These are phyloP conservation scores for Amniculicola lignicola DNA, from an alignment of 495 filamentous ascomycete genomes.

Conservation along the genomic window DNA sequence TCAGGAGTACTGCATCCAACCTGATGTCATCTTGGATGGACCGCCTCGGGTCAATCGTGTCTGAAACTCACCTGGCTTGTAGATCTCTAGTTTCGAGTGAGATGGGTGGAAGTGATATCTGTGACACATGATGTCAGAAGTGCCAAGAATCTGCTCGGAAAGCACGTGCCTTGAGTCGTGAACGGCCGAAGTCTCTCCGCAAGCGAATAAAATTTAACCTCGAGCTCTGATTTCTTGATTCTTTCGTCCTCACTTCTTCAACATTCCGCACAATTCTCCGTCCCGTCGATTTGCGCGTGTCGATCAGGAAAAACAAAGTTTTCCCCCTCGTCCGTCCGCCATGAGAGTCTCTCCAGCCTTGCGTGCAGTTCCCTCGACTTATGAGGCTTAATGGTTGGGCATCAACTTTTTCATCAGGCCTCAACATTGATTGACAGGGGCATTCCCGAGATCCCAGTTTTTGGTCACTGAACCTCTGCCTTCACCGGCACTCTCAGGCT, in stretches of 20 bases:
- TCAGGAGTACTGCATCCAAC: too few species aligned
- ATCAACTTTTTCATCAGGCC: conserved; percentile 5
- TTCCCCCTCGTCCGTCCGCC: neutral
- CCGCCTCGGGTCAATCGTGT: too few species aligned
- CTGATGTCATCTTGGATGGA: too few species aligned
- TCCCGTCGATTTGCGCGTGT: neutral
- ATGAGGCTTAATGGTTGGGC: conserved; percentile 22
- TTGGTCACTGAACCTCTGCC: neutral
- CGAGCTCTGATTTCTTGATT: neutral
- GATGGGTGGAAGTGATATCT: too few species aligned
- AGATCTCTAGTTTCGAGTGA: too few species aligned
- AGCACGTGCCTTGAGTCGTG: too few species aligned
- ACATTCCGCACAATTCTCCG: neutral
- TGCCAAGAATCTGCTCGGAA: too few species aligned
- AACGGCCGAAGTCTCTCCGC: conserved; percentile 6
- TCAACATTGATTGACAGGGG: conserved; percentile 22
- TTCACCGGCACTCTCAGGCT: conserved; percentile 11
- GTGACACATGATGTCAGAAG: too few species aligned
- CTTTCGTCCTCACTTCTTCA: neutral
- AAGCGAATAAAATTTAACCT: conserved; percentile 10
- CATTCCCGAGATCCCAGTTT: neutral
- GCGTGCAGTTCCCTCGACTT: neutral
- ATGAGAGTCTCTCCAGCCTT: too few species aligned
- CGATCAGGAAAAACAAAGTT: conserved; percentile 15
- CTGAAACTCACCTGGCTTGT: too few species aligned